These are phyloP conservation scores for Musa beccarii DNA, from an alignment of 176 grass and related monocot genomes.

Conservation along the genomic window DNA sequence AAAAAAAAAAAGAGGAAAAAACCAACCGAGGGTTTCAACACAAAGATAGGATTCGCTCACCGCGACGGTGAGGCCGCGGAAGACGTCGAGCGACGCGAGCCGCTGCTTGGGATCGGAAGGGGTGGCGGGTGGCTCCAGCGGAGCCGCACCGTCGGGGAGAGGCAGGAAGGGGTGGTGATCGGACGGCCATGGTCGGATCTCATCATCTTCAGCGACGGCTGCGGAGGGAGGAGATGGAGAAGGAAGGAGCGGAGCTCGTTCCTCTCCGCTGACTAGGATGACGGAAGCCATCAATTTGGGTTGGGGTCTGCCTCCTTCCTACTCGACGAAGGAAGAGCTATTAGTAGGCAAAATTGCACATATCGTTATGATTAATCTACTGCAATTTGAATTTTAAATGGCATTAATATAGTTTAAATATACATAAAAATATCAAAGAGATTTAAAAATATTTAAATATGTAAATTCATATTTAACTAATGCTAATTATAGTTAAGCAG, in stretches of 20 bases:
- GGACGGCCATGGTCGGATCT: constrained; percentile 43
- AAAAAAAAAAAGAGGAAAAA: neutral
- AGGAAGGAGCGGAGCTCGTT: constrained; percentile 26
- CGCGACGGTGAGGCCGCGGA: constrained; percentile 84
- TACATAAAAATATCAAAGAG: too few relatives aligned
- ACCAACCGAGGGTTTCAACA: neutral
- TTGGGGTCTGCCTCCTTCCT: neutral
- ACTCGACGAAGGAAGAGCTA: too few relatives aligned
- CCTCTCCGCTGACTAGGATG: constrained; percentile 23
- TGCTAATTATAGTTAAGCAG: too few relatives aligned
- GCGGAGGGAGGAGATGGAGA: constrained; percentile 4
- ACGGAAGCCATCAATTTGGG: constrained; percentile 25
- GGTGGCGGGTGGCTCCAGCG: neutral
- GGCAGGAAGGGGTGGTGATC: neutral
- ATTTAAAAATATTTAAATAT: too few relatives aligned
- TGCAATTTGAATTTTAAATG: too few relatives aligned
- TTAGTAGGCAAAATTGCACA: too few relatives aligned
- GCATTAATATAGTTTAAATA: too few relatives aligned
- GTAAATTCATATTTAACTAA: too few relatives aligned
- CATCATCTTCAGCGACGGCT: constrained; percentile 3
- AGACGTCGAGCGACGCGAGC: constrained; percentile 74
- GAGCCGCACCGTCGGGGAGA: neutral
- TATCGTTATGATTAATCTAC: too few relatives aligned
- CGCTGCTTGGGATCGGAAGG: constrained; percentile 25
- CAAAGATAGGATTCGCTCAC: constrained; percentile 21